Base-by-base conservation (phyloP, 2,329 filamentous ascomycete genomes). In the Talaromyces albobiverticillius region DNA sequence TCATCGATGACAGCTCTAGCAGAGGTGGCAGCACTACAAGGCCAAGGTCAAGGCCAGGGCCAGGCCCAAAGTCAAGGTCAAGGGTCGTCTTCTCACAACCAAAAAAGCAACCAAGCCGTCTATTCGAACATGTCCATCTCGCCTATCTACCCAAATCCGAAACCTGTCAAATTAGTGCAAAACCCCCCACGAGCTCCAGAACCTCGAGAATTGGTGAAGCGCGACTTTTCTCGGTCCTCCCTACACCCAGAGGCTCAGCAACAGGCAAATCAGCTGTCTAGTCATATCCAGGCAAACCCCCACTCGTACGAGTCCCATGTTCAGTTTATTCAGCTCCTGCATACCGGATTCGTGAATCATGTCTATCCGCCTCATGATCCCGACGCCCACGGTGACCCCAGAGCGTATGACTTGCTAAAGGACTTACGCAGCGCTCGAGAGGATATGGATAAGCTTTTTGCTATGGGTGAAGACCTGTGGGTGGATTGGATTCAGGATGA, bases 401-500 rank as follows among this genome's bases (percentile, higher is more conserved):
- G 67, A 32, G 64, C 66, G 5, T 79, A 78, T 56, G 76, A 78
- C 54, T 64, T 78, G 5, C 68, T 79, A 8, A 70, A 68, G 46
- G 76, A 79, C 56, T 65, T 79, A 57, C 68, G 75, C 34, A 71
- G 66, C 20, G 76, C 76, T 3, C 78, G 83, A 55, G 78, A 82
- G 61, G 77, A 79, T 51, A 83, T 86, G 79, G 79, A 83, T 60
- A 78, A 79, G 50, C 77, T 83, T 18, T 86, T 85, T 61, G 79
- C 83, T 2, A 78, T 86, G 56, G 83, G 83, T 1, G 84, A 86
- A 64, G 77, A 81, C 40, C 71, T 85, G 48, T 87, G 83, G 83
- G 71, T 78, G 3, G 82, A 84, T 56, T 85, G 83, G 76, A 79
- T 87, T 41, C 76, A 82, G 58, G 84, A 86, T 59, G 83, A 86